Evolutionary conservation across 805 yeast genomes (phyloP).

Genomic region (Nakazawaea anatomiae): DNA sequence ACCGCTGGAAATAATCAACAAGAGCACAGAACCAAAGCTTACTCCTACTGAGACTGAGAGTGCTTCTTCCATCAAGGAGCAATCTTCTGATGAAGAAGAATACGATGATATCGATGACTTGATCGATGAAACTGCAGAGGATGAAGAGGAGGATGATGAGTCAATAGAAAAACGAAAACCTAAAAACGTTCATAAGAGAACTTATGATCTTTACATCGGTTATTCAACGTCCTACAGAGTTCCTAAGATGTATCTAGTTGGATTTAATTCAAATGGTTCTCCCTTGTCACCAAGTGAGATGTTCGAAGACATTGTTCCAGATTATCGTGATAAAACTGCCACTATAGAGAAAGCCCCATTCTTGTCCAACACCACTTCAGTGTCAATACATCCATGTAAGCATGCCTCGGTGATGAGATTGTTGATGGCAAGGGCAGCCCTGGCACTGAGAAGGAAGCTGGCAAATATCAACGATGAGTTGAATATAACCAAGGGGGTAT

Average conservation of each 20-base stretch:
- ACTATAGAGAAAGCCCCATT: slow-evolving; percentile 94
- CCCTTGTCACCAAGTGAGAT: slow-evolving; percentile 84
- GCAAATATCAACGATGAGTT: slow-evolving; percentile 16
- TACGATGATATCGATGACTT: slow-evolving; percentile 36
- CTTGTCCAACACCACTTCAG: slow-evolving; percentile 63
- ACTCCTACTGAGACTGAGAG: slow-evolving; percentile 12
- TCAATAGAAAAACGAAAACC: slow-evolving; percentile 24
- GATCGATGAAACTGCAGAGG: slow-evolving; percentile 28
- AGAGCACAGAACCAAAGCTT: slow-evolving; percentile 11
- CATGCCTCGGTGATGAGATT: slow-evolving; percentile 94
- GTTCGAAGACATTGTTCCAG: slow-evolving; percentile 92
- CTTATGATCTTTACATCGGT: slow-evolving; percentile 84
- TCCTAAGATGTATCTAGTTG: slow-evolving; percentile 89
- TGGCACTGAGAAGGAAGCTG: slow-evolving; percentile 28
- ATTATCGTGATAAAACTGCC: slow-evolving; percentile 92
- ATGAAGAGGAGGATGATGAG: slow-evolving; percentile 36
- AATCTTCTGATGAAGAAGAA: slow-evolving; percentile 27
- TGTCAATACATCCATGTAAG: slow-evolving; percentile 93
- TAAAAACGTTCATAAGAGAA: slow-evolving; percentile 42
- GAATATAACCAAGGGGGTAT: slow-evolving; percentile 34
- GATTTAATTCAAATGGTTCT: slow-evolving; percentile 75
- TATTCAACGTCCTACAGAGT: slow-evolving; percentile 95
- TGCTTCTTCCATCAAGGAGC: slow-evolving; percentile 13
- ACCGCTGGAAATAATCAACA: slow-evolving; percentile 18
- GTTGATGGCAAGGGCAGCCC: slow-evolving; percentile 66